These are phyloP conservation scores for Pleurotus tuber-regium DNA, from an alignment of 768 basidiomycete species.

Conservation along the genomic window DNA sequence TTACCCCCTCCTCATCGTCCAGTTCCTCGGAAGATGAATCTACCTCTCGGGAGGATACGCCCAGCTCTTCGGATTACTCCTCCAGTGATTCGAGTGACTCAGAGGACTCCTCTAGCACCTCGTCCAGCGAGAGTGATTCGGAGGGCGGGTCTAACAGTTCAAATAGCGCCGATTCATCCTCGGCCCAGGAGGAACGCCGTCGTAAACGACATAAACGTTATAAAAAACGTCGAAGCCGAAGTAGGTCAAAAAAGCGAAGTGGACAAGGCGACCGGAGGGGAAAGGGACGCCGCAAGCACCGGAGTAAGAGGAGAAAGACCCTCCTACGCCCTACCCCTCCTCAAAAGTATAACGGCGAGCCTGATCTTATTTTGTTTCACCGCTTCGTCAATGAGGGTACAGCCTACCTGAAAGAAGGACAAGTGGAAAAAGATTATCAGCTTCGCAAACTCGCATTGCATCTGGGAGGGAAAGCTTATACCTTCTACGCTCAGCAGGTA, in stretches of 20 bases:
- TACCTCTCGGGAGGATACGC: background rate
- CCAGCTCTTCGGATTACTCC: background rate
- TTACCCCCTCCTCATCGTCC: background rate
- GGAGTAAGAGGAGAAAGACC: constrained; percentile 5
- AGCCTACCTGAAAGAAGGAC: constrained; percentile 21
- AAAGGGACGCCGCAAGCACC: constrained; percentile 1
- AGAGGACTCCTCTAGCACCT: background rate
- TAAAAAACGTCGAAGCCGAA: no score
- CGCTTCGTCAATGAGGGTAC: constrained; percentile 24
- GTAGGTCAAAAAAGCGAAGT: no score
- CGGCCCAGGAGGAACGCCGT: no score
- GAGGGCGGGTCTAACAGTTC: no score
- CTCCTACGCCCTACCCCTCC: constrained; percentile 19
- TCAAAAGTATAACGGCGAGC: constrained; percentile 22
- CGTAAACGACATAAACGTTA: no score
- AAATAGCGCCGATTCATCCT: no score
- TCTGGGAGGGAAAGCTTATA: constrained; percentile 27
- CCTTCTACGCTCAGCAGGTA: constrained; percentile 29
- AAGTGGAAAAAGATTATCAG: constrained; percentile 8
- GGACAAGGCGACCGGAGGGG: background rate
- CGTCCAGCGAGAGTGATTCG: background rate
- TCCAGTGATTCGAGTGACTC: background rate
- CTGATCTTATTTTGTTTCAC: constrained; percentile 20
- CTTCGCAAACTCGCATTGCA: constrained; percentile 24
- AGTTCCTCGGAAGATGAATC: background rate